Percentiles rank a stretch among this genome's conserved stretches.
phyloP scores from a whole-genome alignment of 441 rosid genomes.

The Pelargonium myrrhifolium region DNA sequence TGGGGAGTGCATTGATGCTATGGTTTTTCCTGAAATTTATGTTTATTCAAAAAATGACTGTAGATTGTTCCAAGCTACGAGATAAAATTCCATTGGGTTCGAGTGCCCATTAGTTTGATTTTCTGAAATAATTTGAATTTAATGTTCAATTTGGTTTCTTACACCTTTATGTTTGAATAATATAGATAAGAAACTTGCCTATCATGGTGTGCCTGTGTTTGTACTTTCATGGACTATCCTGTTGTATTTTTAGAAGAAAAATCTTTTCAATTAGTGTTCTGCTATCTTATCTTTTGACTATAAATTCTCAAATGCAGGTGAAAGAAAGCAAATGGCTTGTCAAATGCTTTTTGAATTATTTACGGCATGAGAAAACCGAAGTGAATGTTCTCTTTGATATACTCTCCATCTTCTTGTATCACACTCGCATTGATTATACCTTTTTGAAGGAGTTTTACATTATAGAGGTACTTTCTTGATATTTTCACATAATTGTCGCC shows the following conservation, averaged over 20 bases:
- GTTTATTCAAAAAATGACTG: too few species aligned
- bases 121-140: constrained; percentile 1
- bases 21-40: too few species aligned
- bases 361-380: constrained; percentile 78
- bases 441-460: constrained; percentile 95
- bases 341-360: constrained; percentile 90
- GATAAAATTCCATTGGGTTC: too few species aligned
- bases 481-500: neutral
- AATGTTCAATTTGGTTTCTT: neutral
- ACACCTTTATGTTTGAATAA: neutral
- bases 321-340: constrained; percentile 99
- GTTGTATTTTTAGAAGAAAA: neutral
- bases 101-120: neutral
- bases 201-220: neutral
- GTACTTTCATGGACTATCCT: neutral
- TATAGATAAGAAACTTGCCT: constrained; percentile 5
- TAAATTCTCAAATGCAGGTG: constrained; percentile 50
- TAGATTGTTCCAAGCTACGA: too few species aligned
- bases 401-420: constrained; percentile 84
- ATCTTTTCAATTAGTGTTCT: constrained; percentile 9
- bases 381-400: constrained; percentile 82
- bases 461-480: constrained; percentile 58
- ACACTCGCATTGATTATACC: constrained; percentile 88
- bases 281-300: constrained; percentile 12
- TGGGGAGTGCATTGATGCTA: too few species aligned